phyloP scores from a whole-genome alignment of 2,329 filamentous ascomycete genomes.

The Claviceps paspali region DNA sequence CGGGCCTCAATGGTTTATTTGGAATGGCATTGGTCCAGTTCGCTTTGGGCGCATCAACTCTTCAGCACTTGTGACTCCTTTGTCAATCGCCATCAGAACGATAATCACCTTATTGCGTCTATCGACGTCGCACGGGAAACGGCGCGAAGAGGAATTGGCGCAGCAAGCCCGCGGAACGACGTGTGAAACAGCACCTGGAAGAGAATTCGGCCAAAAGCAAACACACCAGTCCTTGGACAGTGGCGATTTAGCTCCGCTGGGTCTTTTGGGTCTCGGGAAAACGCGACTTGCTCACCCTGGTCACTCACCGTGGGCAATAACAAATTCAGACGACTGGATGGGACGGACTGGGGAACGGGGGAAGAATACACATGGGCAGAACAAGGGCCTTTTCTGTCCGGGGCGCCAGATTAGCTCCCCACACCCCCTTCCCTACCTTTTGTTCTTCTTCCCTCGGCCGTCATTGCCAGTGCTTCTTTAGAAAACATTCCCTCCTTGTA shows the following conservation, averaged over 20 bases:
- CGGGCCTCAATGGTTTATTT: not conserved
- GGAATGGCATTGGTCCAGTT: too few relatives aligned
- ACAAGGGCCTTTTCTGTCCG: too few relatives aligned
- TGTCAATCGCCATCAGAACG: not conserved
- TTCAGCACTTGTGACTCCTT: not conserved
- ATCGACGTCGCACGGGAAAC: not conserved
- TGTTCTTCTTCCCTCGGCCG: not conserved
- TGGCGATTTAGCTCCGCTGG: not conserved
- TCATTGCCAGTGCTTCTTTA: not conserved
- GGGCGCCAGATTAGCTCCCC: not conserved
- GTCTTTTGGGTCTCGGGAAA: not conserved
- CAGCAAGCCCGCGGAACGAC: too few relatives aligned
- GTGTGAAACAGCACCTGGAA: too few relatives aligned
- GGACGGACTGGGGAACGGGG: too few relatives aligned
- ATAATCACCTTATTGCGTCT: not conserved
- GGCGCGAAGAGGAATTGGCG: too few relatives aligned
- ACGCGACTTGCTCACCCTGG: too few relatives aligned
- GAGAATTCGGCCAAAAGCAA: too few relatives aligned
- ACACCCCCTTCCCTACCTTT: slow-evolving; percentile 1
- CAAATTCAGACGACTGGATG: too few relatives aligned
- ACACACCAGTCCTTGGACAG: not conserved
- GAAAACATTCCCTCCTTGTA: slow-evolving; percentile 7
- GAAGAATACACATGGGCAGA: too few relatives aligned
- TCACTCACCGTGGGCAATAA: too few relatives aligned
- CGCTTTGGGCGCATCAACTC: too few relatives aligned